Conservation (phyloP, 805 yeast genomes). For the Candida germanica region DNA sequence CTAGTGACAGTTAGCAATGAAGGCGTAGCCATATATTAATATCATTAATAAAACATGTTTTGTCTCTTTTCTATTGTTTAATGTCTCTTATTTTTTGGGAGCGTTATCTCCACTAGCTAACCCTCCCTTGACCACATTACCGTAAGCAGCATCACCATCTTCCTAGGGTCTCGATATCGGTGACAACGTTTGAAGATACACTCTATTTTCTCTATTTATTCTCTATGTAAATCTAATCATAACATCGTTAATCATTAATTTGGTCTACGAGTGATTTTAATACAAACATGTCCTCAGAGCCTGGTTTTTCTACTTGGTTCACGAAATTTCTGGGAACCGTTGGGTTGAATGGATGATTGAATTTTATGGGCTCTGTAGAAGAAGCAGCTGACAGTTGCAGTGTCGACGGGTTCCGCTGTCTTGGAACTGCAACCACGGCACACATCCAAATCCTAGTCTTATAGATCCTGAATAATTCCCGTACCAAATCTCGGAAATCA, state of each 20-base stretch:
- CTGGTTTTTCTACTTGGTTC: constrained; percentile 3
- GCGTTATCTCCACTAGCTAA: too few relatives aligned
- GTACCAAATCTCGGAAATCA: constrained; percentile 47
- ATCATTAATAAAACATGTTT: too few relatives aligned
- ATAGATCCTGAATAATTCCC: constrained; percentile 43
- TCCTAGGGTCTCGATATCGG: too few relatives aligned
- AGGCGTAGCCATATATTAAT: too few relatives aligned
- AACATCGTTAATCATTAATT: constrained; percentile 34
- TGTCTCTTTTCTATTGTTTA: too few relatives aligned
- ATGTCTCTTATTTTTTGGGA: too few relatives aligned
- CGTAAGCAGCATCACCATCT: too few relatives aligned
- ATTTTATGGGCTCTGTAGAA: constrained; percentile 5
- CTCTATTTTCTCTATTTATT: too few relatives aligned
- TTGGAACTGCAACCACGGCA: constrained; percentile 54
- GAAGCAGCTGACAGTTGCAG: neutral
- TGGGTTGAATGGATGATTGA: constrained; percentile 4
- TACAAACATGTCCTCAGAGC: constrained; percentile 23
- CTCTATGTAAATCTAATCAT: too few relatives aligned
- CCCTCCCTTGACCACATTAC: too few relatives aligned
- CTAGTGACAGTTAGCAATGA: too few relatives aligned
- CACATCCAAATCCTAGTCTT: constrained; percentile 66
- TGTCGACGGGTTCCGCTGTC: neutral
- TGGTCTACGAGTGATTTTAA: constrained; percentile 42
- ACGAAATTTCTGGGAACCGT: constrained; percentile 11
- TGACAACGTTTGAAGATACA: too few relatives aligned